Evolutionary conservation across 164 flowering plant species (phyloP).

Genomic region (Pachysandra terminalis): DNA sequence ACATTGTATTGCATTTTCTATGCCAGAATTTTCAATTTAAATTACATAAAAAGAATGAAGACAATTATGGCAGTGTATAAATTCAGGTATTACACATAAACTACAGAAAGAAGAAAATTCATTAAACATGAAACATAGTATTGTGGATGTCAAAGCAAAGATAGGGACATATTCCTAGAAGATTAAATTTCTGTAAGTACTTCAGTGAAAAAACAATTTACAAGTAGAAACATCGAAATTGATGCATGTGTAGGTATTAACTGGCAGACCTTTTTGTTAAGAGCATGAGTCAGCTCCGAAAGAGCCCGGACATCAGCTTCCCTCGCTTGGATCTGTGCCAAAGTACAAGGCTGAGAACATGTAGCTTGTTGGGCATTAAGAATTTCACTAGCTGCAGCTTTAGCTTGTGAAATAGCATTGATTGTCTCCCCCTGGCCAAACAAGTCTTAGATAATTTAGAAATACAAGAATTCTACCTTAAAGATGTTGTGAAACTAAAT

Average conservation of each 20-base stretch:
- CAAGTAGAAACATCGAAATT: not conserved
- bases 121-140: not conserved
- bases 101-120: not conserved
- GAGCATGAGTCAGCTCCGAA: conserved; percentile 52
- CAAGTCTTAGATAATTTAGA: not conserved
- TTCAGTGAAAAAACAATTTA: not conserved
- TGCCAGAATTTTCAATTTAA: no score
- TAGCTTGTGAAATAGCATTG: conserved; percentile 35
- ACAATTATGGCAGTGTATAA: not conserved
- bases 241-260: not conserved
- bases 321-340: conserved; percentile 52
- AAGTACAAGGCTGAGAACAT: conserved; percentile 35
- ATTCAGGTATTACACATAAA: not conserved
- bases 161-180: not conserved
- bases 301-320: conserved; percentile 69
- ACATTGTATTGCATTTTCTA: no score
- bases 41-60: no score
- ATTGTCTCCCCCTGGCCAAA: conserved; percentile 34
- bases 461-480: not conserved
- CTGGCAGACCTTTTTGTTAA: conserved; percentile 58
- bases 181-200: not conserved
- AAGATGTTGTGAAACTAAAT: not conserved
- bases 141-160: not conserved
- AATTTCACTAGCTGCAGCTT: conserved; percentile 37
- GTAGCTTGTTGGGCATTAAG: conserved; percentile 31